Percentiles rank a stretch among this genome's conserved stretches.
These are phyloP conservation scores for Leptomonas seymouri DNA, from an alignment of 208 protist species.

Conservation along the genomic window DNA sequence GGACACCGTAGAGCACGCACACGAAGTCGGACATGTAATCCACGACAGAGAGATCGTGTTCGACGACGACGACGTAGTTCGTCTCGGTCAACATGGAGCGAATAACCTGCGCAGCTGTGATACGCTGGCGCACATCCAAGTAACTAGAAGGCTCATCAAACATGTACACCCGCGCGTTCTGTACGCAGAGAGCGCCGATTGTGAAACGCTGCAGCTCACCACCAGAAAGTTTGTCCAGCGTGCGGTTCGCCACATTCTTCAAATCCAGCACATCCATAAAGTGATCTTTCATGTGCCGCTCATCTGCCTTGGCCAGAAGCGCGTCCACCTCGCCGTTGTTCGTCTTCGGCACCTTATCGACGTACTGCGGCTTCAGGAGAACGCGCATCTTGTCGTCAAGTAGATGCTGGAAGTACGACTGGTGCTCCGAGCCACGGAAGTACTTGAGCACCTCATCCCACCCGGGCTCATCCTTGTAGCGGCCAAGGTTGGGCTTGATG, in stretches of 20 bases:
- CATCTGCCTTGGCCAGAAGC: slow-evolving; percentile 93
- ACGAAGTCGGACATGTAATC: slow-evolving; percentile 99
- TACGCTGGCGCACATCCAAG: slow-evolving; percentile 99
- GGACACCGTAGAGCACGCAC: slow-evolving; percentile 99
- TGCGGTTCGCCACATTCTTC: slow-evolving; percentile 90
- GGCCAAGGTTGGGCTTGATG: slow-evolving; percentile 99
- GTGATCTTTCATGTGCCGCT: slow-evolving; percentile 80
- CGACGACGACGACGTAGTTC: slow-evolving; percentile 99
- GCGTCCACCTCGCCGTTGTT: slow-evolving; percentile 95
- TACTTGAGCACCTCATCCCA: slow-evolving; percentile 99
- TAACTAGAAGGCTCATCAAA: slow-evolving; percentile 99
- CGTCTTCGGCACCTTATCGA: slow-evolving; percentile 98
- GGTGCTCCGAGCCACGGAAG: slow-evolving; percentile 99
- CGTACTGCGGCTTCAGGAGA: slow-evolving; percentile 99
- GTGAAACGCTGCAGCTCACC: slow-evolving; percentile 99
- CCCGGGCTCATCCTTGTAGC: slow-evolving; percentile 94
- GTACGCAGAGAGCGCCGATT: slow-evolving; percentile 95
- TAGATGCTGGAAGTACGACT: slow-evolving; percentile 99
- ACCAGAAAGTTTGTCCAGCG: slow-evolving; percentile 97
- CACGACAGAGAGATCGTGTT: slow-evolving; percentile 99
- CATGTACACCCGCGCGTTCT: slow-evolving; percentile 98
- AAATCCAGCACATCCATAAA: slow-evolving; percentile 95
- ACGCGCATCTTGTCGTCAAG: slow-evolving; percentile 98
- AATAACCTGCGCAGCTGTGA: slow-evolving; percentile 98
- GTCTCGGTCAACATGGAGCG: slow-evolving; percentile 92